Evolutionary conservation across 1,139 yeast genomes (phyloP), one percentile per base, ranked within the genome.

Genomic region (Yamadazyma sp.): DNA sequence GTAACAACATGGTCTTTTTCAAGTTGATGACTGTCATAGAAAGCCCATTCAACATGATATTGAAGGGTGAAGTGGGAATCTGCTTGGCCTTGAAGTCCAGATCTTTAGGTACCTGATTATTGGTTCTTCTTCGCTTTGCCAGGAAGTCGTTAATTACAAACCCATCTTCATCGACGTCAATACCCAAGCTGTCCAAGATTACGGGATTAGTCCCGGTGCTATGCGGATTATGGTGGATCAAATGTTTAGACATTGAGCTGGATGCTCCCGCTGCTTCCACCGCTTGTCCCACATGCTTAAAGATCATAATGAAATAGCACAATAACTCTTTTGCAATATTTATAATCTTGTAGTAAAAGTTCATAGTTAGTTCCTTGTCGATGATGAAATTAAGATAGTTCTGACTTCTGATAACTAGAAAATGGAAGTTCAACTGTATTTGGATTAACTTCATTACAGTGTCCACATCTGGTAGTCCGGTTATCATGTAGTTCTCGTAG

Each of bases 81-180:
- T 60, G 62, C 31, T 50, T 57, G 17, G 49, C 43, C 23, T 48
- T 45, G 12, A 35, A 34, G 20, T 48, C 43, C 24, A 48, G 47
- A 16, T 41, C 31, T 18, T 35, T 41, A 9, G 39, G 30, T 14
- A 37, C 34, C 25, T 35, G 48, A 30, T 40, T 41, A 30, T 40
- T 44, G 9, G 41, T 37, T 42, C 59, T 58, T 40, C 72, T 56
- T 43, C 74, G 51, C 44, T 70, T 70, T 3, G 65, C 73, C 11
- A 70, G 64, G 42, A 70, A 70, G 48, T 70, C 76, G 45, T 71
- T 71, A 11, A 71, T 70, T 2, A 71, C 72, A 52, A 70, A 70
- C 12, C 77, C 76, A 47, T 71, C 76, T 36, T 70, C 76, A 45
- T 70, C 76, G 10, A 62, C 64, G 46, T 62, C 67, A 20, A 63